Conservation (phyloP, 108 stramenopile species). For the Fistulifera pelliculosa region DNA sequence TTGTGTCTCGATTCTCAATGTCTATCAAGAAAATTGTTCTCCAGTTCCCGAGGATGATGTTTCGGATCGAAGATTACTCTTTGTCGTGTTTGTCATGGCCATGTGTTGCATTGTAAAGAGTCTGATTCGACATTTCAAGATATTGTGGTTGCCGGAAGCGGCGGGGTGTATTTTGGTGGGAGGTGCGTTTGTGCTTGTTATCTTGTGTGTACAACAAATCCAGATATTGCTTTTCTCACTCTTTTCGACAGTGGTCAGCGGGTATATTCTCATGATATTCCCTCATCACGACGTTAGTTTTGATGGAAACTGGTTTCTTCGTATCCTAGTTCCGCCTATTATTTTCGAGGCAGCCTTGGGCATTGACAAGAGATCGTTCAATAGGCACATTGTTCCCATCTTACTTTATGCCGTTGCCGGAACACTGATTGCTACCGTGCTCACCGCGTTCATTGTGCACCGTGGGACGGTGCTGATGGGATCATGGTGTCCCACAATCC, state of each 20-base stretch:
- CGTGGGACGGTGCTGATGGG: constrained; percentile 34
- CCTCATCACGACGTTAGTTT: constrained; percentile 77
- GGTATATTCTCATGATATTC: constrained; percentile 45
- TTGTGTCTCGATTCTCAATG: constrained; percentile 77
- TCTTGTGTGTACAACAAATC: neutral
- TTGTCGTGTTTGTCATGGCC: constrained; percentile 75
- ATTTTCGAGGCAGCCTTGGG: constrained; percentile 82
- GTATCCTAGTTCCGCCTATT: constrained; percentile 87
- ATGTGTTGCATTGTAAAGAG: constrained; percentile 82
- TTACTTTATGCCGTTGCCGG: constrained; percentile 68
- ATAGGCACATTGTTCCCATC: constrained; percentile 67
- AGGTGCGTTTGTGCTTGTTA: constrained; percentile 17
- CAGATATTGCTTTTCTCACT: neutral
- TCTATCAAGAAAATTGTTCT: constrained; percentile 82
- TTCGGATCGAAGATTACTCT: constrained; percentile 63
- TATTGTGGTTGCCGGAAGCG: constrained; percentile 80
- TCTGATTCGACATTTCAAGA: constrained; percentile 72
- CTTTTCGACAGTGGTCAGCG: constrained; percentile 42
- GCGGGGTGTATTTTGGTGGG: constrained; percentile 82
- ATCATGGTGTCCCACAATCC: constrained; percentile 40
- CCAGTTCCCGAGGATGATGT: constrained; percentile 64
- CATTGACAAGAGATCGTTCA: constrained; percentile 74
- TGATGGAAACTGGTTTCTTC: constrained; percentile 79
- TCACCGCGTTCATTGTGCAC: constrained; percentile 69
- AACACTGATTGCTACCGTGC: constrained; percentile 61